Percentiles rank a stretch among this genome's conserved stretches.
These are phyloP conservation scores for Spinacia oleracea DNA, from an alignment of 179 eudicot genomes.

Conservation along the genomic window DNA sequence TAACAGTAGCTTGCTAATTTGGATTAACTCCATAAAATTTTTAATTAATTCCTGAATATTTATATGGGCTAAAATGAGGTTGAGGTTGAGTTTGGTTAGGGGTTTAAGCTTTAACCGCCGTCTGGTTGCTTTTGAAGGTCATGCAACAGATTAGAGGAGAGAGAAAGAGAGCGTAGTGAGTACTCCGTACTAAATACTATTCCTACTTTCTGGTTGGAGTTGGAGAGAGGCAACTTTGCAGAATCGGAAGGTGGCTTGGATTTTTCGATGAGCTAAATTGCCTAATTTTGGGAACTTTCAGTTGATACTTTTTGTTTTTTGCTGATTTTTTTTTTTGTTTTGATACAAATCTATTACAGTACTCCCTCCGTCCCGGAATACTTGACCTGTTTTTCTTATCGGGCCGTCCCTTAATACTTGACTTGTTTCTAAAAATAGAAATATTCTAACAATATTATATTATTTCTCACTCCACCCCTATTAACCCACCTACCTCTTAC, in stretches of 20 bases:
- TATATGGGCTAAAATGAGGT: background rate
- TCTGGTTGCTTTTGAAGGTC: conserved; percentile 34
- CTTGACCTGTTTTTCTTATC: no score
- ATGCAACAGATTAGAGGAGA: conserved; percentile 9
- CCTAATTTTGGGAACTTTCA: background rate
- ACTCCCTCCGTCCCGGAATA: no score
- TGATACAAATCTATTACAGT: no score
- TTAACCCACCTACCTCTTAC: no score
- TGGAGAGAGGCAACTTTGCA: background rate
- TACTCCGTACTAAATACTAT: background rate
- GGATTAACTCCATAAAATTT: background rate
- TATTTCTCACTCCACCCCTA: no score
- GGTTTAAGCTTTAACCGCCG: conserved; percentile 39
- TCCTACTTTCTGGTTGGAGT: conserved; percentile 23
- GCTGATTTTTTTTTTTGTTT: background rate
- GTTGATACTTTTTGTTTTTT: background rate
- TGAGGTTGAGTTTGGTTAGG: conserved; percentile 19
- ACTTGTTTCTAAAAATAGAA: no score
- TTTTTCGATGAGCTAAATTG: conserved; percentile 5
- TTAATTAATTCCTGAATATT: background rate
- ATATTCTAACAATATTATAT: no score
- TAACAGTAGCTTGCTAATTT: background rate
- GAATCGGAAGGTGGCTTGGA: conserved; percentile 28
- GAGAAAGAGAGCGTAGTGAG: conserved; percentile 20
- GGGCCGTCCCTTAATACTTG: no score